These are phyloP conservation scores for Cercis canadensis DNA, from an alignment of 306 rosid species.

Conservation along the genomic window DNA sequence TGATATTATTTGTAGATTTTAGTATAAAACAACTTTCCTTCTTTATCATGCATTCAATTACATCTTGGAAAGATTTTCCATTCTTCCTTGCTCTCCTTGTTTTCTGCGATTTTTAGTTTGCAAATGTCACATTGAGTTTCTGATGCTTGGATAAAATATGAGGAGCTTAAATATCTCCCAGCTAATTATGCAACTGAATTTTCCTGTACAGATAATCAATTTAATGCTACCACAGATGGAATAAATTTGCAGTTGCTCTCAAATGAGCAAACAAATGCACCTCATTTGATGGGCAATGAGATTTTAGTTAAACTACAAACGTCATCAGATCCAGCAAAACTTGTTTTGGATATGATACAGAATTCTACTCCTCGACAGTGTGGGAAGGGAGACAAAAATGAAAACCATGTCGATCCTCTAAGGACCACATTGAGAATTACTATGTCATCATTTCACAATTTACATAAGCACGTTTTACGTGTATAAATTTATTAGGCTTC, in stretches of 20 bases:
- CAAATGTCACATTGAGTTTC: slow-evolving; percentile 20
- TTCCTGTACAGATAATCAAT: slow-evolving; percentile 39
- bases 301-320: slow-evolving; percentile 41
- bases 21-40: too few relatives aligned
- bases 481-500: too few relatives aligned
- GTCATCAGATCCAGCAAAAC: slow-evolving; percentile 55
- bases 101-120: slow-evolving; percentile 1
- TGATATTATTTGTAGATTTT: slow-evolving; percentile 11
- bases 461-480: too few relatives aligned
- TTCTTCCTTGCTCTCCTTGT: not conserved
- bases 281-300: slow-evolving; percentile 22
- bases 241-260: slow-evolving; percentile 31
- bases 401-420: slow-evolving; percentile 28
- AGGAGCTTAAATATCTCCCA: slow-evolving; percentile 28
- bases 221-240: slow-evolving; percentile 23
- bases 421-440: too few relatives aligned
- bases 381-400: slow-evolving; percentile 30
- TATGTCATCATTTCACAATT: too few relatives aligned
- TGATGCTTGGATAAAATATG: slow-evolving; percentile 6
- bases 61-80: not conserved
- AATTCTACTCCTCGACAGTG: slow-evolving; percentile 32
- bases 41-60: not conserved
- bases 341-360: slow-evolving; percentile 53
- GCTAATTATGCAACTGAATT: slow-evolving; percentile 20
- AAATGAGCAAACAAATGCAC: slow-evolving; percentile 33